phyloP scores from a whole-genome alignment of 192 early-diverging fungal species.

The Backusella macrospora region DNA sequence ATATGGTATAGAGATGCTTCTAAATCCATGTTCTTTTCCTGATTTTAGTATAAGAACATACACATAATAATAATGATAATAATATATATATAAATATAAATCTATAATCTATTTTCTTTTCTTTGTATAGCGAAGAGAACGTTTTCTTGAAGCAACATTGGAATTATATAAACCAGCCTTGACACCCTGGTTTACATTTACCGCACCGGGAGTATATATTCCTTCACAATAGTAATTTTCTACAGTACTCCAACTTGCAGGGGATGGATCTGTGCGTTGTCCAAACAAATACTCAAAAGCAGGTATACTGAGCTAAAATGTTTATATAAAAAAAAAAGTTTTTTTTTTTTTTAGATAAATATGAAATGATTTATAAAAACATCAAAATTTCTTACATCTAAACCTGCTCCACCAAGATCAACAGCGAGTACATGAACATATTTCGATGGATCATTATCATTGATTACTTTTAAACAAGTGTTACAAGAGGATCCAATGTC shows the following conservation, averaged over 20 bases:
- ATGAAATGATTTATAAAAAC: too few relatives aligned
- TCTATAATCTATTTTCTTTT: neutral
- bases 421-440: conserved; percentile 56
- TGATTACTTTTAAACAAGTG: conserved; percentile 53
- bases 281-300: conserved; percentile 52
- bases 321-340: too few relatives aligned
- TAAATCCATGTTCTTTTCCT: neutral
- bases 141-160: neutral
- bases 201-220: conserved; percentile 31
- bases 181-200: conserved; percentile 3
- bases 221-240: conserved; percentile 46
- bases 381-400: conserved; percentile 54
- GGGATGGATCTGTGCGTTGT: conserved; percentile 47
- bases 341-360: too few relatives aligned
- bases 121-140: neutral
- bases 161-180: neutral
- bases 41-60: neutral
- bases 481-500: conserved; percentile 50
- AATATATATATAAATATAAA: neutral
- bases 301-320: conserved; percentile 26
- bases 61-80: neutral
- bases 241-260: conserved; percentile 48
- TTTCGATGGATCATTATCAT: conserved; percentile 42
- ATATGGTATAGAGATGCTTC: neutral
- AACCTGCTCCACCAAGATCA: conserved; percentile 53